Percentiles rank a stretch among this genome's conserved stretches.
Conservation (phyloP, 768 basidiomycete genomes). For the Grammothele lineata region DNA sequence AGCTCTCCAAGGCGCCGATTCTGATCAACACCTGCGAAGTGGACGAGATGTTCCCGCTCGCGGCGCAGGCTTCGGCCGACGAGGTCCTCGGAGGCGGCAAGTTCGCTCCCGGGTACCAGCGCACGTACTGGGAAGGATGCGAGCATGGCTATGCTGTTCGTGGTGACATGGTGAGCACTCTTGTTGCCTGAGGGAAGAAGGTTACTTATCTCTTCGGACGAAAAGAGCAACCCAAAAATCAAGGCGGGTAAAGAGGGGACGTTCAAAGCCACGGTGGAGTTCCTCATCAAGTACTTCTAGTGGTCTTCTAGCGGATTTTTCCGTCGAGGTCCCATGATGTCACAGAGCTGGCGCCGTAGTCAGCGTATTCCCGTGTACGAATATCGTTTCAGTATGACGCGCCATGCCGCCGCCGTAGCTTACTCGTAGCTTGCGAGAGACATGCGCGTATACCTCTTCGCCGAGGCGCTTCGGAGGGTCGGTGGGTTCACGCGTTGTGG, state of each 20-base stretch:
- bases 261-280: slow-evolving; percentile 54
- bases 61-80: slow-evolving; percentile 32
- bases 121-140: slow-evolving; percentile 29
- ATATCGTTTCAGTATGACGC: too few species aligned
- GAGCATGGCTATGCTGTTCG: slow-evolving; percentile 37
- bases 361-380: too few species aligned
- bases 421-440: too few species aligned
- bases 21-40: slow-evolving; percentile 63
- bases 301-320: too few species aligned
- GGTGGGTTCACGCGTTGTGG: too few species aligned
- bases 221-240: slow-evolving; percentile 39
- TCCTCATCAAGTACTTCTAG: slow-evolving; percentile 38
- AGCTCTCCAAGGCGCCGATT: slow-evolving; percentile 46
- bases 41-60: slow-evolving; percentile 52
- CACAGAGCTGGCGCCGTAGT: too few species aligned
- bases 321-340: too few species aligned
- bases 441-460: too few species aligned
- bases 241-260: slow-evolving; percentile 63
- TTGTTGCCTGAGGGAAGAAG: background rate
- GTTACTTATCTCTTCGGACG: background rate
- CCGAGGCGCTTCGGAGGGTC: too few species aligned
- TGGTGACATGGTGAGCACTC: slow-evolving; percentile 33
- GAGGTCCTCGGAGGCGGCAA: slow-evolving; percentile 32
- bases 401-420: too few species aligned
- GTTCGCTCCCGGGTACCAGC: slow-evolving; percentile 35